phyloP scores from a whole-genome alignment of 805 yeast species.

The Ogataea ramenticola region DNA sequence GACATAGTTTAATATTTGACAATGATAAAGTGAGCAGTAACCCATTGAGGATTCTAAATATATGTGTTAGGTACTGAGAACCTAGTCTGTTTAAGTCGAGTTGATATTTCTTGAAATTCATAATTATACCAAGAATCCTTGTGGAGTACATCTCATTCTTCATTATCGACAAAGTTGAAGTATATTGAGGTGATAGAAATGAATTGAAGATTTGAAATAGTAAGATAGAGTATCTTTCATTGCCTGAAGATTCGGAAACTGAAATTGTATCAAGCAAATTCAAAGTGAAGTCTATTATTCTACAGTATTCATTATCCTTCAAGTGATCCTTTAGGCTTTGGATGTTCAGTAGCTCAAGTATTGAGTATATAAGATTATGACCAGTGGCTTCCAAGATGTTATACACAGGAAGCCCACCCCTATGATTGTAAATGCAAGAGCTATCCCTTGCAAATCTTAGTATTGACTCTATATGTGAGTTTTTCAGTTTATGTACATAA shows the following conservation, averaged over 20 bases:
- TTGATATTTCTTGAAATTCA: slow-evolving; percentile 8
- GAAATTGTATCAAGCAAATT: background rate
- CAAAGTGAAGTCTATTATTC: background rate
- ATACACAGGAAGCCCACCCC: background rate
- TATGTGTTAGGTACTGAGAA: slow-evolving; percentile 17
- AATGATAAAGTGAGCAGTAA: slow-evolving; percentile 35
- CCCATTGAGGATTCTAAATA: slow-evolving; percentile 40
- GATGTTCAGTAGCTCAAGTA: slow-evolving; percentile 7
- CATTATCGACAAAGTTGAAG: slow-evolving; percentile 10
- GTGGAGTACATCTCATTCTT: slow-evolving; percentile 3
- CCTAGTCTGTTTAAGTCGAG: slow-evolving; percentile 16
- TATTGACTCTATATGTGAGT: background rate
- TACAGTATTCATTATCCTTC: background rate
- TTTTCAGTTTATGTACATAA: background rate
- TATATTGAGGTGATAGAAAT: slow-evolving; percentile 13
- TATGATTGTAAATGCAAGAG: background rate
- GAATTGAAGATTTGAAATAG: slow-evolving; percentile 4
- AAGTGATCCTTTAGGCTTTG: slow-evolving; percentile 1
- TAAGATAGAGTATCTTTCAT: background rate
- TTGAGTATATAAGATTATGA: slow-evolving; percentile 5
- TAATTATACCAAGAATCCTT: slow-evolving; percentile 8
- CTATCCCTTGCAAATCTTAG: background rate
- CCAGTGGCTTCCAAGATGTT: background rate
- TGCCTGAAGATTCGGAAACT: too few relatives aligned
- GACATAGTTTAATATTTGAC: slow-evolving; percentile 29